phyloP scores from a whole-genome alignment of 2,329 filamentous ascomycete species.

The Pezicula rhizophila region DNA sequence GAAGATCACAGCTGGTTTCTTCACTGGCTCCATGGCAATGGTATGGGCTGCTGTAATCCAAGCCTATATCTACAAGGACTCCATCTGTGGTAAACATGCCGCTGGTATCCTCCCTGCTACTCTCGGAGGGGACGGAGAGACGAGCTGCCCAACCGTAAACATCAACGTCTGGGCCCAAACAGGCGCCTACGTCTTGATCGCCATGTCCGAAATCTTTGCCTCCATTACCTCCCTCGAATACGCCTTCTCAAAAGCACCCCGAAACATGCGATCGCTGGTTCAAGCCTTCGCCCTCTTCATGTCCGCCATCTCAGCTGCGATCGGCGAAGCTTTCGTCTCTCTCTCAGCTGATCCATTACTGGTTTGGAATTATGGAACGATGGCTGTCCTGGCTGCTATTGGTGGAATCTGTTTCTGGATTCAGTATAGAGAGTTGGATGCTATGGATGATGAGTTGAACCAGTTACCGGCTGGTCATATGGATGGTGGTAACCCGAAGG shows the following conservation, averaged over 20 bases:
- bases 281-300: constrained; percentile 64
- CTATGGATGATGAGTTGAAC: constrained; percentile 64
- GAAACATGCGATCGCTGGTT: constrained; percentile 77
- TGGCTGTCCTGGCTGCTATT: constrained; percentile 55
- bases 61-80: constrained; percentile 57
- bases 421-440: constrained; percentile 59
- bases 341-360: constrained; percentile 59
- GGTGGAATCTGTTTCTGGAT: constrained; percentile 64
- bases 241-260: constrained; percentile 70
- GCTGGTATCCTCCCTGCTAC: constrained; percentile 29
- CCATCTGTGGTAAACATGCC: constrained; percentile 53
- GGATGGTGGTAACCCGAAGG: constrained; percentile 6
- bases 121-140: constrained; percentile 37
- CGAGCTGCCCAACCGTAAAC: constrained; percentile 37
- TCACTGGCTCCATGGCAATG: constrained; percentile 58
- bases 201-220: constrained; percentile 51
- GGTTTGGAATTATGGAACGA: constrained; percentile 64
- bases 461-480: constrained; percentile 35
- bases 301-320: constrained; percentile 61
- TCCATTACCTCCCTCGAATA: constrained; percentile 64
- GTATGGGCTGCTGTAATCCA: constrained; percentile 50
- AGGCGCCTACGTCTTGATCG: constrained; percentile 41
- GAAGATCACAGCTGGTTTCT: constrained; percentile 66
- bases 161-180: constrained; percentile 62
- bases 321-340: constrained; percentile 62